Evolutionary conservation across 805 yeast species (phyloP), one percentile per base, ranked within the genome.

Genomic region (Kazachstania bromeliacearum): DNA sequence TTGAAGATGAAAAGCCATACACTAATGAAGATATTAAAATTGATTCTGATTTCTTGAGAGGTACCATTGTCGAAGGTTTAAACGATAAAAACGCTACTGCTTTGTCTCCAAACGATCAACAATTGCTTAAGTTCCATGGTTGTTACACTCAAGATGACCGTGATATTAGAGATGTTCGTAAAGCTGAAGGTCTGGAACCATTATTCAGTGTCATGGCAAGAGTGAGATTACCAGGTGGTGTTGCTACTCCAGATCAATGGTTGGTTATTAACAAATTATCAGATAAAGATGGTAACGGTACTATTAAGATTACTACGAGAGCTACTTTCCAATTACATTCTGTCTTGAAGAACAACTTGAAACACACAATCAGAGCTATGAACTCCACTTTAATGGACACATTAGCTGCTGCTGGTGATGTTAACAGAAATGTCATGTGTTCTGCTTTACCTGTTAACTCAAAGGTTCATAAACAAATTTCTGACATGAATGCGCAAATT

Each of bases 71-170:
- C 24, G 94, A 82, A 60, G 96, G 89, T 25, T 71, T 89, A 41
- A 53, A 59, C 38, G 96, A 89, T 58, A 70, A 71, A 39, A 69
- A 85, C 3, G 89, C 97, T 7, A 95, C 96, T 45, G 88, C 95
- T 12, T 82, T 89, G 46, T 73, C 81, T 45, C 92, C 96, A 10
- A 74, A 75, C 39, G 96, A 87, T 62, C 94, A 87, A 64, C 96
- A 88, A 63, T 63, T 89, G 60, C 87, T 96, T 47, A 89, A 89
- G 64, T 89, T 89, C 75, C 97, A 89, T 62, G 97, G 97, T 64
- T 85, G 87, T 48, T 89, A 89, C 61, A 85, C 89, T 95, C 97
- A 89, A 67, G 97, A 89, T 61, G 97, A 89, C 59, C 84, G 97
- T 67, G 97, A 89, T 62, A 69, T 89, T 41, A 75, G 97, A 60